Evolutionary conservation across 768 basidiomycete species (phyloP), one percentile per base, ranked within the genome.

Genomic region (Lyophyllum semitale): DNA sequence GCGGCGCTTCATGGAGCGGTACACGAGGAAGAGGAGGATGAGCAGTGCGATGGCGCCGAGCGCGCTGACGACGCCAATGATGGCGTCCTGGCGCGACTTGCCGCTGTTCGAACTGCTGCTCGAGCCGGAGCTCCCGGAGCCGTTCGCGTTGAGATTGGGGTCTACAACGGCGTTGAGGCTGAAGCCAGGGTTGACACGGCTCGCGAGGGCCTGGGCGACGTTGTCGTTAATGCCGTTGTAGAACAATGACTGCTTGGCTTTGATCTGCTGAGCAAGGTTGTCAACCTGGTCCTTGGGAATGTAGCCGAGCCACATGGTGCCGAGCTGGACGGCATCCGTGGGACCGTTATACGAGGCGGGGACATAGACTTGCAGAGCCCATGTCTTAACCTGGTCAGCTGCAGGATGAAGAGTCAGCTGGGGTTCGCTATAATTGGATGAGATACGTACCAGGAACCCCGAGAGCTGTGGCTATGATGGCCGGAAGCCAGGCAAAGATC

Each of bases 61-160:
- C 2, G 89, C 85, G 37, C 82, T 85, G 59, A 93, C 90, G 3
- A 96, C 93, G 20, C 95, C 95, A 58, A 97, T 95, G 66, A 96
- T 94, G 23, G 91, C 91, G 60, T 95, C 85, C 64, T 89, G 82
- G 12, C 92, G 80, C 15, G 78, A 74, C 62, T 81, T 83, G 51
- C 73, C 72, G 20, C 58, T 61, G 35, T 59, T 58, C n/a, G 68
- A 65, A 15, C 74, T 68, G 23, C 66, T 69, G 26, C 63, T 71
- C 1, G 67, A 62, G 13, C 56, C 61, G 8, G 61, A 59, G 13
- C 61, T 63, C 20, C 48, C 62, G 13, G 55, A 54, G 25, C 58
- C 60, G 33, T 66, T 69, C 12, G 65, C 51, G 51, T 70, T 60
- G 12, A 79, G 74, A 53, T 72, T 62, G 8, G 81, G 75, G 43